Evolutionary conservation across 2,329 filamentous ascomycete species (phyloP).

Genomic region (Emmonsia crescens): DNA sequence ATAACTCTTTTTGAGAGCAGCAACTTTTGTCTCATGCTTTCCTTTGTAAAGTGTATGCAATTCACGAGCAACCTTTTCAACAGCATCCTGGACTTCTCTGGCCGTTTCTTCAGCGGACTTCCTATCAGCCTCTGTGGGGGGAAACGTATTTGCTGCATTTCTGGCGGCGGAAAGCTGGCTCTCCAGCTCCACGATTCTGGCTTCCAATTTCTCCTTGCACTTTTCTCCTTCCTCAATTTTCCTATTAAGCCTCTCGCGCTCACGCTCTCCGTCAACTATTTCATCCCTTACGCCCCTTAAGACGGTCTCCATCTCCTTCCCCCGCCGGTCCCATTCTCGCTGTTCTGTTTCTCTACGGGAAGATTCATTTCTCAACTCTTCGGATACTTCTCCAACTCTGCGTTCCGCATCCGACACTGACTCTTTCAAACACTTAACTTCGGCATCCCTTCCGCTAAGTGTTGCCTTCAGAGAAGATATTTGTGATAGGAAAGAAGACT

Average conservation of each 20-base stretch:
- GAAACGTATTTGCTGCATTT: constrained; percentile 24
- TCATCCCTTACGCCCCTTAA: constrained; percentile 72
- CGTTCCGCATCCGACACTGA: constrained; percentile 85
- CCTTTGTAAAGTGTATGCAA: constrained; percentile 88
- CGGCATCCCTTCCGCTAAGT: constrained; percentile 83
- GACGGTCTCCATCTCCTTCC: constrained; percentile 74
- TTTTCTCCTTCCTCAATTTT: constrained; percentile 69
- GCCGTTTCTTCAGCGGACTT: constrained; percentile 39
- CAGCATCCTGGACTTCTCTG: constrained; percentile 67
- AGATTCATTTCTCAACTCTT: constrained; percentile 70
- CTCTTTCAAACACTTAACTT: constrained; percentile 75
- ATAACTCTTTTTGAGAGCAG: constrained; percentile 71
- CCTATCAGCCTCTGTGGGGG: constrained; percentile 21
- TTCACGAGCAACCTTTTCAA: constrained; percentile 87
- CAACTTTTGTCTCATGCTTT: constrained; percentile 94
- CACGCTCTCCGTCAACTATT: constrained; percentile 64
- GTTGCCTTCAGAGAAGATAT: constrained; percentile 91
- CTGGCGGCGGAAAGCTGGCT: constrained; percentile 35
- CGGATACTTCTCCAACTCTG: constrained; percentile 74
- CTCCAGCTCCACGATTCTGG: constrained; percentile 36
- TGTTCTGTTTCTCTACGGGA: constrained; percentile 64
- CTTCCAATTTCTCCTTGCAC: constrained; percentile 35
- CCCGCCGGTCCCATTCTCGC: constrained; percentile 71
- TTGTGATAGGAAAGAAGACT: constrained; percentile 81
- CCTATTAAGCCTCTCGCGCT: constrained; percentile 65